These are phyloP conservation scores for Microstegium vimineum DNA, from an alignment of 176 grass and related monocot genomes.

Conservation along the genomic window DNA sequence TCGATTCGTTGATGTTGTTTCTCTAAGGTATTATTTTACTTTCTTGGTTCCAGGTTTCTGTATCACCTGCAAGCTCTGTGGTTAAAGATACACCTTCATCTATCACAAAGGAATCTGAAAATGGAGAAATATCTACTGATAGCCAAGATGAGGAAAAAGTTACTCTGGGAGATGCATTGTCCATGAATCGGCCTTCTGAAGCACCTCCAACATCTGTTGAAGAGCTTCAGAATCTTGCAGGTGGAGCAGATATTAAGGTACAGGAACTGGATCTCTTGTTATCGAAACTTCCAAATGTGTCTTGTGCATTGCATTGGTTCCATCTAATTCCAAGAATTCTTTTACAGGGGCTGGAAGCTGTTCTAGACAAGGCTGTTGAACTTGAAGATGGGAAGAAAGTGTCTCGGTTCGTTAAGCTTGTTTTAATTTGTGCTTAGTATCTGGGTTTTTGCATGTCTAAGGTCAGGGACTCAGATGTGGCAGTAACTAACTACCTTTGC, in stretches of 20 bases:
- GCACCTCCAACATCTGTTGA: constrained; percentile 75
- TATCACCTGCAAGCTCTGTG: constrained; percentile 36
- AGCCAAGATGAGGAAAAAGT: constrained; percentile 62
- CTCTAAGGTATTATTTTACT: constrained; percentile 11
- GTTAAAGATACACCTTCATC: constrained; percentile 47
- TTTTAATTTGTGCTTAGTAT: constrained; percentile 26
- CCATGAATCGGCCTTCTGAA: constrained; percentile 55
- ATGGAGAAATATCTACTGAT: constrained; percentile 69
- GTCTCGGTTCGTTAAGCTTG: constrained; percentile 53
- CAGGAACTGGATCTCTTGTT: constrained; percentile 19
- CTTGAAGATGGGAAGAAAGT: constrained; percentile 97
- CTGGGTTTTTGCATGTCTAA: constrained; percentile 2
- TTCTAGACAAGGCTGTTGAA: constrained; percentile 96
- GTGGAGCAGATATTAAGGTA: constrained; percentile 98
- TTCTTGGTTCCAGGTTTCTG: constrained; percentile 52
- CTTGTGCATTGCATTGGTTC: constrained; percentile 12
- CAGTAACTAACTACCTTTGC: constrained; percentile 17
- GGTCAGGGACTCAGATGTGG: neutral
- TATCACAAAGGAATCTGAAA: constrained; percentile 59
- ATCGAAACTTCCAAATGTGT: neutral
- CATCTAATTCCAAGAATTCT: constrained; percentile 29
- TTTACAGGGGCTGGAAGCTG: constrained; percentile 93
- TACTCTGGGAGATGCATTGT: constrained; percentile 76
- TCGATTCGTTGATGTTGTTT: neutral
- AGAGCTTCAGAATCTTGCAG: constrained; percentile 96